phyloP scores from a whole-genome alignment of 2,329 filamentous ascomycete species.

The Chrysosporium queenslandicum region DNA sequence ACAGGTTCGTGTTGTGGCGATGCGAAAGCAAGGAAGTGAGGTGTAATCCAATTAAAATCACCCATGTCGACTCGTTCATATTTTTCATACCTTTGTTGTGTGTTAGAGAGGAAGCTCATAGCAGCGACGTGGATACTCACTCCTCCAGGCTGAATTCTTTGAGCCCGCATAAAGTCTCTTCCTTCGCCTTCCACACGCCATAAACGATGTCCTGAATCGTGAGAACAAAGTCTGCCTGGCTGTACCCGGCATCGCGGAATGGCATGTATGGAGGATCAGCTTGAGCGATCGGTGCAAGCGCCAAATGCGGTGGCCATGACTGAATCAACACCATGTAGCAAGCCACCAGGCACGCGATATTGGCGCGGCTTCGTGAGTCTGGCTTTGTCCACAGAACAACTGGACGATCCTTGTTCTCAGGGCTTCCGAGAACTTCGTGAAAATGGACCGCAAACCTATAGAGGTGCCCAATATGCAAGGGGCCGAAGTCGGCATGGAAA shows the following conservation, averaged over 20 bases:
- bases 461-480: slow-evolving; percentile 90
- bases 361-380: slow-evolving; percentile 77
- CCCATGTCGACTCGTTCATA: slow-evolving; percentile 95
- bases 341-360: slow-evolving; percentile 86
- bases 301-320: slow-evolving; percentile 91
- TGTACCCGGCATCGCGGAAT: slow-evolving; percentile 96
- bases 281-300: slow-evolving; percentile 89
- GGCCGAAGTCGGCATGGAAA: slow-evolving; percentile 97
- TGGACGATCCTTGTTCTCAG: slow-evolving; percentile 76
- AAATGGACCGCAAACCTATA: slow-evolving; percentile 95
- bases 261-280: slow-evolving; percentile 97
- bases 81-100: slow-evolving; percentile 60
- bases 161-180: slow-evolving; percentile 80
- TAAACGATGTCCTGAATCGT: slow-evolving; percentile 97
- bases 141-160: slow-evolving; percentile 94
- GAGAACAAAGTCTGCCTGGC: slow-evolving; percentile 91
- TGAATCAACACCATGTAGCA: slow-evolving; percentile 99
- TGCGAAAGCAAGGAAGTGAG: slow-evolving; percentile 89
- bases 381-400: slow-evolving; percentile 95
- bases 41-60: slow-evolving; percentile 99
- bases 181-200: slow-evolving; percentile 97
- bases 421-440: slow-evolving; percentile 86
- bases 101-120: background rate
- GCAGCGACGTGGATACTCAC: slow-evolving; percentile 34
- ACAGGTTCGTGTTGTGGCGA: slow-evolving; percentile 79